Base-by-base conservation (phyloP, 164 flowering plant species). In the Vitis rupestris region DNA sequence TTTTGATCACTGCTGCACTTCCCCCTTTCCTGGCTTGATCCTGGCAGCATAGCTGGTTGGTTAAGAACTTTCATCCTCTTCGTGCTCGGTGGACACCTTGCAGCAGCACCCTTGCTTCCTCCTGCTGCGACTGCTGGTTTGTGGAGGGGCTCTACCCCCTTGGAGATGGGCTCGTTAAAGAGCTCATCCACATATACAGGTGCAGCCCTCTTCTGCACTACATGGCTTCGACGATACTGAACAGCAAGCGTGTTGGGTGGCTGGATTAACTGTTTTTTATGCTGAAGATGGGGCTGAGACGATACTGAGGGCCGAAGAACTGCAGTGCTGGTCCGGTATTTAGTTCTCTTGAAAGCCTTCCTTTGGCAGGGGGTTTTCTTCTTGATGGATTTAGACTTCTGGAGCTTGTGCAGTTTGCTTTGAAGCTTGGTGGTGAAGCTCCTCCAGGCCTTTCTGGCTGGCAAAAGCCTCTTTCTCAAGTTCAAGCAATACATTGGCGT, bases 381-480 rank as follows among this genome's bases (percentile, higher is more conserved):
- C 58, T 65, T 74, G 49, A 79, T 62, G 71, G 77, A 14, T 72
- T 74, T 81, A 49, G 85, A 72, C 49, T 37, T 74, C 19, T 80
- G 72, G 63, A 82, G 74, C 47, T 76, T 85, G 66, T 68, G 78
- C 4, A 84, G 79, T 19, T 80, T 84, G 66, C 61, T 76, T 44
- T 82, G 81, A 1, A 89, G 66, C 64, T 69, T 81, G 63, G 81
- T 57, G 70, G 87, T 77, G 80, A 89, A 70, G 79, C 76, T 74
- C 78, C 80, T 86, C 91, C 90, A 89, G 3, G 80, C 83, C 73
- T 75, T 86, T 50, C 63, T 74, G 67, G 87, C 80, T 0, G 86
- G 83, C n/a, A 23, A 72, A 51, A 87, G 84, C 82, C 72, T 81
- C 78, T 75, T 80, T 10, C 64, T 52, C 10, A 88, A 50, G 30